Conservation (phyloP, 495 filamentous ascomycete genomes). For the Tuber calosporum region DNA sequence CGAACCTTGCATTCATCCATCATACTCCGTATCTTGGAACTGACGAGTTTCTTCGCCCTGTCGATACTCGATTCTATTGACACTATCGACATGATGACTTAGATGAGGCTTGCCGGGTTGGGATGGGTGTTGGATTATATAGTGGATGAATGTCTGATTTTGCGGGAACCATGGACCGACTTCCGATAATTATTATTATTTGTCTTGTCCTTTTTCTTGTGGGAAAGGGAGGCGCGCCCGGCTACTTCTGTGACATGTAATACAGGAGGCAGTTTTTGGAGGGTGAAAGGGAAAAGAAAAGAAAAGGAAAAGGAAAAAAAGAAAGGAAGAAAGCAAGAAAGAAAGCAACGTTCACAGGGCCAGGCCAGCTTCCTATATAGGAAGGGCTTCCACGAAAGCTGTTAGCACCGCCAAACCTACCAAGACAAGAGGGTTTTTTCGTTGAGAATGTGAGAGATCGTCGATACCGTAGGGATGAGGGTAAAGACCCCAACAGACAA, state of each 20-base stretch:
- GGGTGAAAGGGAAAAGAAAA: background rate
- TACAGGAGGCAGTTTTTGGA: background rate
- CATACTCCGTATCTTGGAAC: constrained; percentile 23
- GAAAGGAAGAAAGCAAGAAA: background rate
- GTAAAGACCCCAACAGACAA: background rate
- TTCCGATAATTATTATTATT: background rate
- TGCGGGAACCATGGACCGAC: constrained; percentile 26
- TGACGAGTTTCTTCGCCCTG: constrained; percentile 19
- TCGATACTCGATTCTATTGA: constrained; percentile 25
- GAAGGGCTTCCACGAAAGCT: background rate
- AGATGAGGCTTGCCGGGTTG: background rate
- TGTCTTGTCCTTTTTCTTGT: background rate
- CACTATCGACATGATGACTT: constrained; percentile 26
- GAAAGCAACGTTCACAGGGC: background rate
- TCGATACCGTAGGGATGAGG: constrained; percentile 13
- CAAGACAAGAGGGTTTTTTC: background rate
- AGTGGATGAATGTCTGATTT: constrained; percentile 17
- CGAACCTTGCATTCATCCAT: constrained; percentile 19
- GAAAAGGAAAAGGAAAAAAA: background rate
- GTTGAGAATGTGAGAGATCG: constrained; percentile 24
- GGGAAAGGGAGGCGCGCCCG: background rate
- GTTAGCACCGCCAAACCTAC: constrained; percentile 23
- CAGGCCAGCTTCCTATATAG: background rate
- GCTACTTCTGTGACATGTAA: background rate
- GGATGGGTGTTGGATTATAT: constrained; percentile 11